Evolutionary conservation across 352 stramenopile species (phyloP).

Genomic region (Plasmopara muralis): DNA sequence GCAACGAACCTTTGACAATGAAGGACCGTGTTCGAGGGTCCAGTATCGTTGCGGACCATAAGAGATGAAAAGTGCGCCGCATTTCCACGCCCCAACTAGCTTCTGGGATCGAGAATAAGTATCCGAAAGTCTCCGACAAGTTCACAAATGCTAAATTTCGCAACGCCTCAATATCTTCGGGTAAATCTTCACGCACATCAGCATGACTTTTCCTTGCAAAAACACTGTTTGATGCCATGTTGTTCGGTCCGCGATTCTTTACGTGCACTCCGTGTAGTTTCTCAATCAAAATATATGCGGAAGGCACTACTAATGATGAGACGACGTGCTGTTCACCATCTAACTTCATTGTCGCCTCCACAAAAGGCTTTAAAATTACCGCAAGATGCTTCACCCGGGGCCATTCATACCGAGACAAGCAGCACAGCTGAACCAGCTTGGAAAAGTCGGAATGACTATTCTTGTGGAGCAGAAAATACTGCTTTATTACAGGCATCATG

Average conservation of each 20-base stretch:
- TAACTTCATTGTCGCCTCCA: slow-evolving; percentile 50
- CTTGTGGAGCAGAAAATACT: slow-evolving; percentile 63
- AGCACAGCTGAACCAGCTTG: slow-evolving; percentile 60
- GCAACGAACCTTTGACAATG: slow-evolving; percentile 64
- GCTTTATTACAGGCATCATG: slow-evolving; percentile 49
- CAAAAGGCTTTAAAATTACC: slow-evolving; percentile 61
- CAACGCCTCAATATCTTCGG: slow-evolving; percentile 62
- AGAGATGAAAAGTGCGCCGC: slow-evolving; percentile 49
- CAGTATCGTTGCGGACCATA: slow-evolving; percentile 65
- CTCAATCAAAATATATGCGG: slow-evolving; percentile 59
- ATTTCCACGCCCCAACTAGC: slow-evolving; percentile 36
- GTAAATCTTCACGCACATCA: slow-evolving; percentile 26
- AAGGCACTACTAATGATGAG: slow-evolving; percentile 65
- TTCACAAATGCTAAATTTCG: slow-evolving; percentile 46
- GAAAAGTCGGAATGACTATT: slow-evolving; percentile 51
- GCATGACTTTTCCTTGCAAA: slow-evolving; percentile 14
- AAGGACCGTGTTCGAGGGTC: slow-evolving; percentile 69
- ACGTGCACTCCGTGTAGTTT: slow-evolving; percentile 35
- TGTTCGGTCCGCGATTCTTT: slow-evolving; percentile 4
- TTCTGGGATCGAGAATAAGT: slow-evolving; percentile 45
- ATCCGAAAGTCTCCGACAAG: slow-evolving; percentile 47
- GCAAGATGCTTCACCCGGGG: slow-evolving; percentile 50
- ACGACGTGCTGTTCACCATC: slow-evolving; percentile 51
- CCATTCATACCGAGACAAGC: slow-evolving; percentile 67
- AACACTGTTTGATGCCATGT: slow-evolving; percentile 3